Percentiles rank a stretch among this genome's conserved stretches.
phyloP scores from a whole-genome alignment of 2,329 filamentous ascomycete genomes.

The Trichoderma harzianum region DNA sequence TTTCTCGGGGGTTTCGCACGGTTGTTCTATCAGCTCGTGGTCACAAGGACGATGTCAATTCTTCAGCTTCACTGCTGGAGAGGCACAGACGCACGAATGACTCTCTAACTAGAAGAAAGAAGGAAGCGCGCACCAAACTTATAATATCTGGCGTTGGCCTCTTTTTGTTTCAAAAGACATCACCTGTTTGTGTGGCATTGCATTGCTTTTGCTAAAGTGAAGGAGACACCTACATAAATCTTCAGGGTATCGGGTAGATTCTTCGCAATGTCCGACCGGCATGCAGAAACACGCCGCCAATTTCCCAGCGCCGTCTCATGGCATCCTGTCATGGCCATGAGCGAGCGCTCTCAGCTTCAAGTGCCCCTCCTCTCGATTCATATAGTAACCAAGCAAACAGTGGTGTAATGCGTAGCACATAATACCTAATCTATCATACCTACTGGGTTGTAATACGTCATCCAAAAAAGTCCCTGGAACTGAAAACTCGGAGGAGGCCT shows the following conservation, averaged over 20 bases:
- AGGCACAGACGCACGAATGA: neutral
- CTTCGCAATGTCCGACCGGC: neutral
- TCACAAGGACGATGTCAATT: neutral
- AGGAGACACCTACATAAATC: neutral
- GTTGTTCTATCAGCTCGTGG: neutral
- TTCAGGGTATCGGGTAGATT: neutral
- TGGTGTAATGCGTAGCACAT: neutral
- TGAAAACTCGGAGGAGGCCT: neutral
- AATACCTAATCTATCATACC: neutral
- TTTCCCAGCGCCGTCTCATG: neutral
- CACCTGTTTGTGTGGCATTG: neutral
- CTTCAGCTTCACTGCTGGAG: neutral
- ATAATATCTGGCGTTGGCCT: neutral
- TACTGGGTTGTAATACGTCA: neutral
- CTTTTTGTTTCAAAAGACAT: neutral
- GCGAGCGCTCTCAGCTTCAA: neutral
- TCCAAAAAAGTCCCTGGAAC: neutral
- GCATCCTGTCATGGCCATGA: neutral
- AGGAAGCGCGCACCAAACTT: neutral
- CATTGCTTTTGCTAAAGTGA: neutral
- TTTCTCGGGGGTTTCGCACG: neutral
- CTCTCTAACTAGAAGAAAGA: neutral
- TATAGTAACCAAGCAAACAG: neutral
- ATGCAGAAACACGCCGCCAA: constrained; percentile 1
- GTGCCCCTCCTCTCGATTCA: neutral